Evolutionary conservation across 805 yeast species (phyloP), one percentile per base, ranked within the genome.

Genomic region (Starmerella riodocensis): DNA sequence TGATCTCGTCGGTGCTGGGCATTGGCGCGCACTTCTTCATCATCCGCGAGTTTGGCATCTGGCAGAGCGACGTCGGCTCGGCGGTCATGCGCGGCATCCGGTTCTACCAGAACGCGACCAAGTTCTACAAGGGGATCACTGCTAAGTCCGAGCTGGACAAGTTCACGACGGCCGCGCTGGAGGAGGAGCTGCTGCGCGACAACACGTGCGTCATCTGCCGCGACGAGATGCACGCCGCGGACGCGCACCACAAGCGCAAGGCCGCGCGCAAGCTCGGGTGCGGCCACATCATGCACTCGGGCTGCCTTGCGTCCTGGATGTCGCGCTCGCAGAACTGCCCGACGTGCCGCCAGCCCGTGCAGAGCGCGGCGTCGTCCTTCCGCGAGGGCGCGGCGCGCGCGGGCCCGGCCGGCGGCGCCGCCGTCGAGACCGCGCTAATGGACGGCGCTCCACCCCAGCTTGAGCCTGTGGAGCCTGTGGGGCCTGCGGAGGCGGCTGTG

Each of bases 281-380:
- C 64, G 80, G 83, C 20, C 98, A 91, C 58, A 77, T 83, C 34
- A 66, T 88, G 41, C 98, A 91, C 57, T 63, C 79, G 60, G 86
- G 91, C 4, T 91, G 98, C 58, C 67, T 91, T 46, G 80, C 83
- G 53, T 78, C 80, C 49, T 91, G 98, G 98, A 66, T 91, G 50
- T 93, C 82, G 54, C 70, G 94, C 48, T 83, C 94, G 0, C 88
- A 78, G 50, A 72, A 74, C n/a, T 91, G 98, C 62, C 98, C 98
- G 1, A 74, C 86, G 39, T 91, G 98, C 57, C 43, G 56, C 8
- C 53, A 48, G 35, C 40, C 53, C 8, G 52, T 49, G 3, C 40
- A 46, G 18, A 12, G 37, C 5, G 47, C 45, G 11, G 36, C 37
- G 3, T 34, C 42, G 3, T 36, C 47, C 3, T 44, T 44, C 41